A percentile compares a stretch with the other conserved stretches of the same genome.
Evolutionary conservation across 2,329 filamentous ascomycete species (phyloP).

Genomic region (Fusarium sp.): DNA sequence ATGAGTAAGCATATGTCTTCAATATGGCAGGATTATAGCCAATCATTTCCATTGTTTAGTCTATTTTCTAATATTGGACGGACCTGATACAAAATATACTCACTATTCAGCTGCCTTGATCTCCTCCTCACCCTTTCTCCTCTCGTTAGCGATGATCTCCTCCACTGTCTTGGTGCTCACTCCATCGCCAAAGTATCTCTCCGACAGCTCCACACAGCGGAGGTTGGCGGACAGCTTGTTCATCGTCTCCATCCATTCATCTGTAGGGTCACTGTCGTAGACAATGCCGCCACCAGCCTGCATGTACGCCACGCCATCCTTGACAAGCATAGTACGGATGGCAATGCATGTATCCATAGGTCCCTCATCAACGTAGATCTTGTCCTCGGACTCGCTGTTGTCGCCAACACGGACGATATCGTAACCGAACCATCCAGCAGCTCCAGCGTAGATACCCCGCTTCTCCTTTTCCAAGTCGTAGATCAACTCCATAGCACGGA

Average conservation of each 20-base stretch:
- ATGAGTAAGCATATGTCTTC: background rate
- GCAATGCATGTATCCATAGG: slow-evolving; percentile 90
- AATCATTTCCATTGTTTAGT: background rate
- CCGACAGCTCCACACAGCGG: slow-evolving; percentile 47
- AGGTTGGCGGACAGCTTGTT: slow-evolving; percentile 80
- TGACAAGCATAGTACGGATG: slow-evolving; percentile 92
- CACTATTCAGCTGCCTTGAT: slow-evolving; percentile 35
- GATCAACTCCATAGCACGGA: slow-evolving; percentile 96
- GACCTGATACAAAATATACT: background rate
- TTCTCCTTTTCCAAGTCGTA: slow-evolving; percentile 95
- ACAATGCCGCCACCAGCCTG: slow-evolving; percentile 93
- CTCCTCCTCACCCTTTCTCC: slow-evolving; percentile 47
- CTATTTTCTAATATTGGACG: slow-evolving; percentile 2
- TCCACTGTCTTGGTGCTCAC: slow-evolving; percentile 45
- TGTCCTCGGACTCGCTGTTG: slow-evolving; percentile 52
- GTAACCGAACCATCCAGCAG: slow-evolving; percentile 97
- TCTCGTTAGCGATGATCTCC: slow-evolving; percentile 47
- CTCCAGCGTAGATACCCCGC: slow-evolving; percentile 93
- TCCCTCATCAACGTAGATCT: slow-evolving; percentile 68
- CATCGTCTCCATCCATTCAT: slow-evolving; percentile 93
- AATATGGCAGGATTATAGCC: background rate
- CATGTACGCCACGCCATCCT: slow-evolving; percentile 90
- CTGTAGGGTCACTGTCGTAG: slow-evolving; percentile 91
- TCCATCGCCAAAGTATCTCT: slow-evolving; percentile 46
- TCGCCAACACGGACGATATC: slow-evolving; percentile 75